These are phyloP conservation scores for Scleroderma bovista DNA, from an alignment of 768 basidiomycete species.

Conservation along the genomic window DNA sequence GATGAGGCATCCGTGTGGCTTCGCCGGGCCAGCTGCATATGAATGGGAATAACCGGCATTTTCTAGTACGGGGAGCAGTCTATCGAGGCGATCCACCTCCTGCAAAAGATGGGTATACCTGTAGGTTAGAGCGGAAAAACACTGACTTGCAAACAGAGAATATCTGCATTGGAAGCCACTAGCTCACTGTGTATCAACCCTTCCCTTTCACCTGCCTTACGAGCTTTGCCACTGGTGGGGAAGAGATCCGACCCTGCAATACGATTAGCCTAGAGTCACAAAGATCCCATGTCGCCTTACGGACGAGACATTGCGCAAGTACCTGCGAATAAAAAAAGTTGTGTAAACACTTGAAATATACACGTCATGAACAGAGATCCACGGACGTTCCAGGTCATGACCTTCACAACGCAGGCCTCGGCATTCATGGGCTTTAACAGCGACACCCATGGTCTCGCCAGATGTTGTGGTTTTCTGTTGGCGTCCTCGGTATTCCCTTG, in stretches of 20 bases:
- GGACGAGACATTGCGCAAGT: constrained; percentile 73
- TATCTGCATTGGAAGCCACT: constrained; percentile 64
- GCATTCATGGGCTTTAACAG: constrained; percentile 8
- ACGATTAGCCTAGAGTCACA: not conserved
- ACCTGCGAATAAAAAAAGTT: constrained; percentile 37
- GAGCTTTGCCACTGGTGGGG: constrained; percentile 71
- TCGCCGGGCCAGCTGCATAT: constrained; percentile 64
- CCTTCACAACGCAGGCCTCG: constrained; percentile 32
- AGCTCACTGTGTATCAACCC: constrained; percentile 77
- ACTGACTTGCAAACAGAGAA: constrained; percentile 81
- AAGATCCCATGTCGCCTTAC: constrained; percentile 41
- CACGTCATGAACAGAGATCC: not conserved
- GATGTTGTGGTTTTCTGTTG: constrained; percentile 9
- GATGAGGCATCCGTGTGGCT: constrained; percentile 85
- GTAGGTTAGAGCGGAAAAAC: not conserved
- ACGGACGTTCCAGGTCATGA: constrained; percentile 86
- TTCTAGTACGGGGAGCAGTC: constrained; percentile 62
- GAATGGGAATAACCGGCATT: constrained; percentile 57
- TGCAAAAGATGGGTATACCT: constrained; percentile 24
- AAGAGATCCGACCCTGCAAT: constrained; percentile 70
- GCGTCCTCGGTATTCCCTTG: constrained; percentile 11
- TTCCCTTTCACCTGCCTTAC: constrained; percentile 68
- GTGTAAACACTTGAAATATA: not conserved
- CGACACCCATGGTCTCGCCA: constrained; percentile 32
- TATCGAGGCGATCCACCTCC: constrained; percentile 85